Evolutionary conservation across 1,139 yeast species (phyloP).

Genomic region (Geotrichum australiense): DNA sequence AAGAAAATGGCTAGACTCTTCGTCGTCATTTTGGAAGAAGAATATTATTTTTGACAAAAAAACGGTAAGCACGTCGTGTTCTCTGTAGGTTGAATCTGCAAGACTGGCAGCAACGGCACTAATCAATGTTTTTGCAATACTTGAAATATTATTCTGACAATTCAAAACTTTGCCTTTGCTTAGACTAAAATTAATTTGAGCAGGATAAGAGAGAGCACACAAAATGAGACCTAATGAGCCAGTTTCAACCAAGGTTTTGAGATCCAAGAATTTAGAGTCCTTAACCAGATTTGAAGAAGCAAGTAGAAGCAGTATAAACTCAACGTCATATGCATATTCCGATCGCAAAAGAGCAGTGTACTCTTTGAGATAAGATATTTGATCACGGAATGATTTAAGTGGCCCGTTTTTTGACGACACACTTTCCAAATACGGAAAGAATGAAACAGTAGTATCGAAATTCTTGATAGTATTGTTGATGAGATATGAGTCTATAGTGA

Average conservation of each 20-base stretch:
- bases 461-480: conserved; percentile 45
- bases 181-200: conserved; percentile 5
- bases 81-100: conserved; percentile 43
- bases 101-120: conserved; percentile 15
- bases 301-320: conserved; percentile 30
- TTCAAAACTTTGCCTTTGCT: not conserved
- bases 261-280: conserved; percentile 37
- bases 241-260: conserved; percentile 54
- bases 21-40: conserved; percentile 32
- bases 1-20: conserved; percentile 23
- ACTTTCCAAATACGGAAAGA: conserved; percentile 14
- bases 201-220: conserved; percentile 36
- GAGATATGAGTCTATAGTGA: conserved; percentile 48
- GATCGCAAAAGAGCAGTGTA: conserved; percentile 15
- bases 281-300: conserved; percentile 28
- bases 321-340: conserved; percentile 25
- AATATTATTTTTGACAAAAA: conserved; percentile 54
- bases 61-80: conserved; percentile 50
- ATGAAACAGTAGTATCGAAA: conserved; percentile 28
- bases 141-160: conserved; percentile 6
- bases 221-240: conserved; percentile 53
- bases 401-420: not conserved
- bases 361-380: conserved; percentile 11
- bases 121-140: conserved; percentile 10
- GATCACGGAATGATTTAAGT: conserved; percentile 12